These are phyloP conservation scores for Penicillium glabrum DNA, from an alignment of 2,329 filamentous ascomycete species.

Conservation along the genomic window DNA sequence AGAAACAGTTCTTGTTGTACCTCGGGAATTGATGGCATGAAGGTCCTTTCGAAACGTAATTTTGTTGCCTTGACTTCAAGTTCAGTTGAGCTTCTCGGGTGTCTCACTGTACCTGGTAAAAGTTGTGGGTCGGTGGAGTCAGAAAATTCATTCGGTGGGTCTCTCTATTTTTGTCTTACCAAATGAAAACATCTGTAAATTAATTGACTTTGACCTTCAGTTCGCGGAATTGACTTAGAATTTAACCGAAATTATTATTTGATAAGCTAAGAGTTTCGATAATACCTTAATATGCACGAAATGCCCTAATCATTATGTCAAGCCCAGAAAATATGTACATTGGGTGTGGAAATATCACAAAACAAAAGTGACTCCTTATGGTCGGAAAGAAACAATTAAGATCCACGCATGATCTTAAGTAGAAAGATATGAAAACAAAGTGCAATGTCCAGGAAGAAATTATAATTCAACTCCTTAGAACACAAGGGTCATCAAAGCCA, in stretches of 20 bases:
- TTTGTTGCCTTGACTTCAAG: neutral
- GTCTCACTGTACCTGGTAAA: neutral
- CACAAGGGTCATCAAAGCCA: neutral
- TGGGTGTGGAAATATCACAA: neutral
- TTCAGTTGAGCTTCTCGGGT: neutral
- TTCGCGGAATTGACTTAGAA: neutral
- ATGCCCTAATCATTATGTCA: neutral
- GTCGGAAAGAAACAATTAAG: neutral
- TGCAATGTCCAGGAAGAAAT: neutral
- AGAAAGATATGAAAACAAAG: neutral
- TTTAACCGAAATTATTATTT: neutral
- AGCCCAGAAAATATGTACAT: slow-evolving; percentile 1
- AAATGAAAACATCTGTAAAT: neutral
- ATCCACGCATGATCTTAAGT: neutral
- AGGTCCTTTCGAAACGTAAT: neutral
- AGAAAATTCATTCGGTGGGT: neutral
- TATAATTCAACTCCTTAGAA: neutral
- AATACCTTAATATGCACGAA: neutral
- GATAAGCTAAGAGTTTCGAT: neutral
- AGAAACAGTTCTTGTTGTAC: neutral
- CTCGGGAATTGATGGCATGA: neutral
- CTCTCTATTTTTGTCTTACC: neutral
- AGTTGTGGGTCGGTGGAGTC: neutral
- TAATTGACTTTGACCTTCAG: neutral
- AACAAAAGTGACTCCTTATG: neutral